phyloP scores from a whole-genome alignment of 2,329 filamentous ascomycete genomes.

The Aspergillus texensis region DNA sequence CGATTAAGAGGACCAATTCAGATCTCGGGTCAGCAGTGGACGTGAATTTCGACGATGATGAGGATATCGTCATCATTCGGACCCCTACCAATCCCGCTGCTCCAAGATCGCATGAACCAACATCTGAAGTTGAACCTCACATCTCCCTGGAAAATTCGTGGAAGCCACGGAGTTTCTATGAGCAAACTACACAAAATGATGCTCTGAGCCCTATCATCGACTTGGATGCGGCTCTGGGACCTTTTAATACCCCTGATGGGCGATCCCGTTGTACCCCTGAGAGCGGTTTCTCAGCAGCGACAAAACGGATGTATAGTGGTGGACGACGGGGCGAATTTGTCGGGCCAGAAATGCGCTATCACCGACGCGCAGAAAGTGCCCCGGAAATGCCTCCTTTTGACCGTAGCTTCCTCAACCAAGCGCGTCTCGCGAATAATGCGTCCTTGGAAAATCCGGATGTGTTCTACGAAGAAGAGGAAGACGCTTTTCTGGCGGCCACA shows the following conservation, averaged over 20 bases:
- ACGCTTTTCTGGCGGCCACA: slow-evolving; percentile 49
- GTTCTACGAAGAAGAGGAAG: slow-evolving; percentile 55
- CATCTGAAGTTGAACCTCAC: slow-evolving; percentile 18
- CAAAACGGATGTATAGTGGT: slow-evolving; percentile 53
- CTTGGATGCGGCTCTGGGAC: slow-evolving; percentile 87
- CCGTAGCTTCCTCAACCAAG: slow-evolving; percentile 41
- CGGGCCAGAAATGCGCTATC: slow-evolving; percentile 53
- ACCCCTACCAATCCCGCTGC: slow-evolving; percentile 43
- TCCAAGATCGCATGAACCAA: slow-evolving; percentile 28
- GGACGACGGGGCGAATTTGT: slow-evolving; percentile 49
- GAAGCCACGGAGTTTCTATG: slow-evolving; percentile 49
- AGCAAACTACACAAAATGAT: slow-evolving; percentile 59
- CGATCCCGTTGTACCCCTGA: slow-evolving; percentile 33
- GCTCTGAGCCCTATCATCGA: slow-evolving; percentile 81
- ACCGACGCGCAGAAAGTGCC: slow-evolving; percentile 53
- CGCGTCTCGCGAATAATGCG: slow-evolving; percentile 41
- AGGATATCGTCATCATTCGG: slow-evolving; percentile 48
- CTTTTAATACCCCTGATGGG: slow-evolving; percentile 73
- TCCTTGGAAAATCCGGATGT: slow-evolving; percentile 49
- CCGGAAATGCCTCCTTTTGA: slow-evolving; percentile 53
- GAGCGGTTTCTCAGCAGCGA: slow-evolving; percentile 44
- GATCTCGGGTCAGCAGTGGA: slow-evolving; percentile 47
- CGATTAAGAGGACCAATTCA: slow-evolving; percentile 43
- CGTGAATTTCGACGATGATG: slow-evolving; percentile 53
- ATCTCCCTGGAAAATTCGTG: slow-evolving; percentile 41